Percentiles rank a stretch among this genome's conserved stretches.
phyloP scores from a whole-genome alignment of 2,329 filamentous ascomycete genomes.

The Colletotrichum scovillei region DNA sequence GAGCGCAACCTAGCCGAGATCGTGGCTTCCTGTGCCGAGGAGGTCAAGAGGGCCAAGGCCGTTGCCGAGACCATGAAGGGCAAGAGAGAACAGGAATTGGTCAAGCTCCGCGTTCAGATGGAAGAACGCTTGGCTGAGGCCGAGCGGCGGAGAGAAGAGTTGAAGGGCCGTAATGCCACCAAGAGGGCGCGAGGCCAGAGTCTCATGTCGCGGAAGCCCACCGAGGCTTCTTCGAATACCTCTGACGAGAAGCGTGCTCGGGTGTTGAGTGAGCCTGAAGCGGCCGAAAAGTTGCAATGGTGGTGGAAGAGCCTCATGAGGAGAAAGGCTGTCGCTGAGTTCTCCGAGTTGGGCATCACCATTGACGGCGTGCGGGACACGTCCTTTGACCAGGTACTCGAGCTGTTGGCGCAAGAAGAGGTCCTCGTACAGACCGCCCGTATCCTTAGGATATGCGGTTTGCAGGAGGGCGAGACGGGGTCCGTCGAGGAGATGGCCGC shows the following conservation, averaged over 20 bases:
- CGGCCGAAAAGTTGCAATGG: slow-evolving; percentile 74
- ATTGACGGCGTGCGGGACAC: slow-evolving; percentile 77
- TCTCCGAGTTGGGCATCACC: slow-evolving; percentile 73
- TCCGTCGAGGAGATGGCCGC: slow-evolving; percentile 76
- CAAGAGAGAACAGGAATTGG: slow-evolving; percentile 79
- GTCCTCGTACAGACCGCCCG: slow-evolving; percentile 75
- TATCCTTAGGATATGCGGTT: slow-evolving; percentile 75
- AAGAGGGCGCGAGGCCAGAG: slow-evolving; percentile 67
- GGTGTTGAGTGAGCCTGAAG: slow-evolving; percentile 67
- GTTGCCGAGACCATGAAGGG: slow-evolving; percentile 86
- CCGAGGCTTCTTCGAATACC: slow-evolving; percentile 59
- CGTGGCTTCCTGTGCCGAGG: slow-evolving; percentile 82
- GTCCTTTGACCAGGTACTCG: slow-evolving; percentile 79
- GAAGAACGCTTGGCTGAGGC: slow-evolving; percentile 84
- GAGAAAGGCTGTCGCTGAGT: slow-evolving; percentile 71
- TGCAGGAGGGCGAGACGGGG: slow-evolving; percentile 72
- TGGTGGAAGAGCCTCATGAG: slow-evolving; percentile 74
- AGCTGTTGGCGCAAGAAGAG: slow-evolving; percentile 73
- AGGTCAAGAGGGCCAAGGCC: slow-evolving; percentile 84
- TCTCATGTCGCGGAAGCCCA: slow-evolving; percentile 60
- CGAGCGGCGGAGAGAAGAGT: slow-evolving; percentile 75
- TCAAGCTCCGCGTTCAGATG: slow-evolving; percentile 77
- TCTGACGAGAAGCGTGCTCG: slow-evolving; percentile 56
- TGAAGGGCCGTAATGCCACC: slow-evolving; percentile 65
- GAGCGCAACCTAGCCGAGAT: slow-evolving; percentile 87